phyloP scores from a whole-genome alignment of 1,284 basidiomycete species.

The Meira miltonrushii region DNA sequence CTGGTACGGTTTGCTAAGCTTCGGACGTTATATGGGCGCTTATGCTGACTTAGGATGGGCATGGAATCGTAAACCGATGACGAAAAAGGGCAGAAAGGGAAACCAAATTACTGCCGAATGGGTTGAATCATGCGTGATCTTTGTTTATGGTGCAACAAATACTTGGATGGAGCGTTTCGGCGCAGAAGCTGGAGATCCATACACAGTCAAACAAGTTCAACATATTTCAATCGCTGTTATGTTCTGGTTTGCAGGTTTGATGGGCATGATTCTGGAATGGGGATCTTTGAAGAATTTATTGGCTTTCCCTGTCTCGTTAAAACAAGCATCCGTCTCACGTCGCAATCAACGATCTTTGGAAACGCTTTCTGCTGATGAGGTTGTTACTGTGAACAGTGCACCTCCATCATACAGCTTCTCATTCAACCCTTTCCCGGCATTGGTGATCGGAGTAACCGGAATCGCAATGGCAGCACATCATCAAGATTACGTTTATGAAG shows the following conservation, averaged over 20 bases:
- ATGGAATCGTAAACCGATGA: conserved; percentile 64
- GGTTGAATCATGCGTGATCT: conserved; percentile 79
- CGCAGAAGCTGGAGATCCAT: conserved; percentile 72
- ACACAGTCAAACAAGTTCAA: conserved; percentile 85
- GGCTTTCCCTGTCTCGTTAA: conserved; percentile 26
- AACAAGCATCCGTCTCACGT: conserved; percentile 19
- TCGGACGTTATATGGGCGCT: conserved; percentile 83
- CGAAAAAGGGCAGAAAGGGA: conserved; percentile 22
- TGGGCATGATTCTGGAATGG: conserved; percentile 86
- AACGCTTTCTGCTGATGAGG: conserved; percentile 17
- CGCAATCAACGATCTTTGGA: conserved; percentile 17
- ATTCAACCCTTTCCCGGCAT: conserved; percentile 76
- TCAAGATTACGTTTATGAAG: conserved; percentile 82
- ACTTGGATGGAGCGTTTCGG: conserved; percentile 95
- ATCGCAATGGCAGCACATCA: conserved; percentile 92
- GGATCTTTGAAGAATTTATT: conserved; percentile 52
- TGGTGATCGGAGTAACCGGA: conserved; percentile 88
- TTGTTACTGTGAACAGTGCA: conserved; percentile 24
- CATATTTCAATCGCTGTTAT: conserved; percentile 90
- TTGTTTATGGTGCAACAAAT: conserved; percentile 81
- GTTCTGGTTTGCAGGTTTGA: conserved; percentile 90
- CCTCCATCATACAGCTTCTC: conserved; percentile 62
- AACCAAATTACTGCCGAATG: conserved; percentile 64
- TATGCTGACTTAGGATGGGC: conserved; percentile 88
- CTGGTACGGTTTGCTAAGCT: conserved; percentile 76